Percentiles rank a stretch among this genome's conserved stretches.
Conservation (phyloP, 2,329 filamentous ascomycete genomes). For the Claviceps sp. region DNA sequence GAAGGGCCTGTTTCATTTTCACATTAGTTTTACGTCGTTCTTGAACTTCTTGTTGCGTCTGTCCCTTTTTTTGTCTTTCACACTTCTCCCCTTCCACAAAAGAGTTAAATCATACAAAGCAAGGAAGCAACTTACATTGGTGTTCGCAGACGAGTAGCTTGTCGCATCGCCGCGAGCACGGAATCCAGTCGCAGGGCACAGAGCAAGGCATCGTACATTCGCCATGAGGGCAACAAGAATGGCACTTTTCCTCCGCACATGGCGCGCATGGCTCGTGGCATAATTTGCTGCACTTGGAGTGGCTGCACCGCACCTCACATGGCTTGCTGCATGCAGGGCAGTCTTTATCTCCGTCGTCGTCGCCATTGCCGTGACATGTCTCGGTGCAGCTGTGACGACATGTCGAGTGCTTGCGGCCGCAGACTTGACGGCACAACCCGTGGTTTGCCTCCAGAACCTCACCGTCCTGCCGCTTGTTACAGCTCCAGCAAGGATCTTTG, state of each 20-base stretch:
- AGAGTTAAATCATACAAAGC: neutral
- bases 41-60: too few relatives aligned
- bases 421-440: conserved; percentile 32
- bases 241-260: conserved; percentile 41
- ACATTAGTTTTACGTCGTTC: neutral
- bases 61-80: too few relatives aligned
- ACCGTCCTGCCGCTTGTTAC: conserved; percentile 24
- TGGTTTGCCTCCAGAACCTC: conserved; percentile 26
- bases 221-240: conserved; percentile 41
- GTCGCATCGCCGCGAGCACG: conserved; percentile 47
- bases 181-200: conserved; percentile 53
- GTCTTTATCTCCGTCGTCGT: neutral
- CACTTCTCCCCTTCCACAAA: neutral
- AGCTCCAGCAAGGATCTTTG: conserved; percentile 32
- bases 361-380: conserved; percentile 35
- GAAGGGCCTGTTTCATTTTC: conserved; percentile 27
- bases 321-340: conserved; percentile 33
- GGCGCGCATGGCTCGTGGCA: conserved; percentile 50
- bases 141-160: conserved; percentile 44
- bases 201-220: conserved; percentile 45
- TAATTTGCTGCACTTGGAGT: conserved; percentile 38
- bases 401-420: conserved; percentile 34
- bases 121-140: conserved; percentile 28
- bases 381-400: conserved; percentile 42
- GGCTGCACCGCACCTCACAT: conserved; percentile 44